Conservation (phyloP, 495 filamentous ascomycete species). For the Viridothelium virens region DNA sequence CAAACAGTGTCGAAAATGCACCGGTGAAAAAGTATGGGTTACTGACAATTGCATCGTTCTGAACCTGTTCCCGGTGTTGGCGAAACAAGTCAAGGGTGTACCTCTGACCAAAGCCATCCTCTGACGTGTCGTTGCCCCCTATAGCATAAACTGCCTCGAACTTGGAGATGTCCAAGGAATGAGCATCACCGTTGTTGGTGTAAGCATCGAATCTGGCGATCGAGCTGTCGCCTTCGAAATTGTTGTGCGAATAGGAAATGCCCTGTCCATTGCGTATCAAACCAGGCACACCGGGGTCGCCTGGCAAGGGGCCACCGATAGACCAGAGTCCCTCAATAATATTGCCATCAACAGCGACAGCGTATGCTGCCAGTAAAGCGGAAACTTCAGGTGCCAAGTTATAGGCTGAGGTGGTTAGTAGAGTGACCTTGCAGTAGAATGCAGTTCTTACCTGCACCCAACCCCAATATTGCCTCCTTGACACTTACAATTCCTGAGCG, state of each 20-base stretch:
- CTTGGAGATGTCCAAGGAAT: constrained; percentile 13
- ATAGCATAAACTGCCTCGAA: constrained; percentile 14
- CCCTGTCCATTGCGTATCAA: constrained; percentile 33
- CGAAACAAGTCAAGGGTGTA: constrained; percentile 22
- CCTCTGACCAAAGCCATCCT: constrained; percentile 11
- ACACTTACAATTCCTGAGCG: constrained; percentile 40
- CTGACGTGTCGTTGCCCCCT: constrained; percentile 29
- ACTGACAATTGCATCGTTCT: constrained; percentile 26
- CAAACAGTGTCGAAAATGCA: constrained; percentile 26
- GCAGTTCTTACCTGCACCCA: constrained; percentile 16
- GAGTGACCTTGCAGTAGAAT: constrained; percentile 25
- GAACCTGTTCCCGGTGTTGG: constrained; percentile 22
- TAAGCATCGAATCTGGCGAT: constrained; percentile 44
- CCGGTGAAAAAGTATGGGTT: constrained; percentile 36
- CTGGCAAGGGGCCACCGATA: constrained; percentile 25
- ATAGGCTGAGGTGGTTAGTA: constrained; percentile 32
- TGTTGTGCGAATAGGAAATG: constrained; percentile 47
- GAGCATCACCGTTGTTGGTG: constrained; percentile 23
- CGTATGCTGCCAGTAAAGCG: constrained; percentile 42
- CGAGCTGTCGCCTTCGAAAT: constrained; percentile 49
- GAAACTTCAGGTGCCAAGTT: constrained; percentile 46
- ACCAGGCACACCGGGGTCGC: background rate
- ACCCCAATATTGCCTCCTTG: constrained; percentile 31
- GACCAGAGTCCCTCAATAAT: constrained; percentile 24
- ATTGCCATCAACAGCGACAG: constrained; percentile 44